Conservation (phyloP, 2,329 filamentous ascomycete genomes). For the Botrytis galanthina region DNA sequence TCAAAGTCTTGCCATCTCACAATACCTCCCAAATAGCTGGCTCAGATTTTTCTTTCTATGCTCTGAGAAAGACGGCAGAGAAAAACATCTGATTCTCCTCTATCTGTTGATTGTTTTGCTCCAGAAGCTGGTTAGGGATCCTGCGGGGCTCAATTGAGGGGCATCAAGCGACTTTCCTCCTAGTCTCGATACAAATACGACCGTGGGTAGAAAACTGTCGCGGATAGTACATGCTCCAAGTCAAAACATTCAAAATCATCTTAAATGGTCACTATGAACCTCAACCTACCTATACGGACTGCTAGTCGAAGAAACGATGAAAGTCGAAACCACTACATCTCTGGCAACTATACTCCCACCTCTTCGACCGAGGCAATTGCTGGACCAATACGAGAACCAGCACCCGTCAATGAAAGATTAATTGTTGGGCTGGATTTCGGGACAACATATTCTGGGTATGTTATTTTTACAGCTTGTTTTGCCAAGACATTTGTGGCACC, state of each 20-base stretch:
- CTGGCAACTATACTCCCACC: constrained; percentile 47
- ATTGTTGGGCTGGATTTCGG: constrained; percentile 82
- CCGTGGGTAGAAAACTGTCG: not conserved
- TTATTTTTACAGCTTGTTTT: constrained; percentile 7
- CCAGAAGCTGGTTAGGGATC: not conserved
- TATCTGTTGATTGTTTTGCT: not conserved
- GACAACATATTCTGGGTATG: constrained; percentile 74
- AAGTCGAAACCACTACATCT: constrained; percentile 35
- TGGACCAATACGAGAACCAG: constrained; percentile 55
- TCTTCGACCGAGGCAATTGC: constrained; percentile 62
- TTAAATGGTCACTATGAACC: constrained; percentile 34
- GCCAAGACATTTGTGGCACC: constrained; percentile 10
- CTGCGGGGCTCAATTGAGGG: constrained; percentile 7
- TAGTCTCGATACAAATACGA: not conserved
- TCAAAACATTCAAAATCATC: not conserved
- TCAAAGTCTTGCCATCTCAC: not conserved
- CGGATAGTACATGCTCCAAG: constrained; percentile 22
- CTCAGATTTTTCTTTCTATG: not conserved
- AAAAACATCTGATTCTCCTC: not conserved
- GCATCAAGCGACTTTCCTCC: constrained; percentile 15
- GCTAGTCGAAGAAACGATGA: constrained; percentile 36
- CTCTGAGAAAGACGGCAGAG: not conserved
- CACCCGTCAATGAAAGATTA: constrained; percentile 58
- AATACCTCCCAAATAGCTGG: not conserved
- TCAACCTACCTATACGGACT: constrained; percentile 37